Percentiles rank a stretch among this genome's conserved stretches.
Evolutionary conservation across 2,329 filamentous ascomycete species (phyloP).

Genomic region (Tolypocladium album): DNA sequence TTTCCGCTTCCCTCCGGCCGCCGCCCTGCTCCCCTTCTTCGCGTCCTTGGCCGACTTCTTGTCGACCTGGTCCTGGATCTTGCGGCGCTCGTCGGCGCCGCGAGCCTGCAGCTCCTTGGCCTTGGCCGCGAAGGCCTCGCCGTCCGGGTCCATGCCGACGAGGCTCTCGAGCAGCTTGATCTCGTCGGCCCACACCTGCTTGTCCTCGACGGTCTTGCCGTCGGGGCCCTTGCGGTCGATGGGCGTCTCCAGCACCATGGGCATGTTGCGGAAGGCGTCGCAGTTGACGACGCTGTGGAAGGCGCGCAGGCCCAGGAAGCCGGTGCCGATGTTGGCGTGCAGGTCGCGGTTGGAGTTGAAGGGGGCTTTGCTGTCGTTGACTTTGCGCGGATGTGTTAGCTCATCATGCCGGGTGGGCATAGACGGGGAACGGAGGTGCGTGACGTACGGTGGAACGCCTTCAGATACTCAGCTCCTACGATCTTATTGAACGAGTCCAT

Average conservation of each 20-base stretch:
- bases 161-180: slow-evolving; percentile 89
- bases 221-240: slow-evolving; percentile 60
- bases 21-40: slow-evolving; percentile 19
- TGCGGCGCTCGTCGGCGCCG: slow-evolving; percentile 61
- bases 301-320: slow-evolving; percentile 79
- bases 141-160: slow-evolving; percentile 70
- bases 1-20: slow-evolving; percentile 11
- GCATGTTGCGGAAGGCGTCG: slow-evolving; percentile 61
- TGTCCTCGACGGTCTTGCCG: slow-evolving; percentile 65
- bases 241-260: slow-evolving; percentile 94
- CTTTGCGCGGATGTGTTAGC: slow-evolving; percentile 10
- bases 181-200: slow-evolving; percentile 78
- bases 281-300: slow-evolving; percentile 92
- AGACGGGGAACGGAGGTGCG: too few relatives aligned
- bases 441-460: slow-evolving; percentile 60
- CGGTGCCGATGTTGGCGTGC: slow-evolving; percentile 93
- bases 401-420: too few relatives aligned
- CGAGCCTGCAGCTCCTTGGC: slow-evolving; percentile 55
- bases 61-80: slow-evolving; percentile 69
- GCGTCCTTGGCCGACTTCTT: slow-evolving; percentile 55
- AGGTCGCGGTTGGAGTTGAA: slow-evolving; percentile 72
- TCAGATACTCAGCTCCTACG: slow-evolving; percentile 70
- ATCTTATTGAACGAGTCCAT: slow-evolving; percentile 65
- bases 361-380: slow-evolving; percentile 95
- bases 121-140: slow-evolving; percentile 58